Base-by-base conservation (phyloP, 2,329 filamentous ascomycete genomes). In the Dothiorella sarmentorum region DNA sequence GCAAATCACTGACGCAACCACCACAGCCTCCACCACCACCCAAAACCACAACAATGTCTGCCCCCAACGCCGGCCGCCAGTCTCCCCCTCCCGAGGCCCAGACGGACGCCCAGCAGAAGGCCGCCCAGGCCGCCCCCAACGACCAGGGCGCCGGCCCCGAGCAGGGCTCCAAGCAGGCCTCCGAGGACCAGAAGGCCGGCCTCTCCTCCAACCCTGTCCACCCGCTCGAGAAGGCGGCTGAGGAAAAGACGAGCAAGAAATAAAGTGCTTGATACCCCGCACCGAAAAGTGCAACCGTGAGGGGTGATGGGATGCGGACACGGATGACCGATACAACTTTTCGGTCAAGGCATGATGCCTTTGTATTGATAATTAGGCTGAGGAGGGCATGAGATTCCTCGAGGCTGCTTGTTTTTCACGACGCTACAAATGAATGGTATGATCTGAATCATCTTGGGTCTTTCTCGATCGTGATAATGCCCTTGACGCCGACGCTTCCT, bases 11-110 rank as follows among this genome's bases (percentile, higher is more conserved):
- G n/a, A n/a, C n/a, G 37, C 52, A 27, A 38, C 22, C 52, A 38
- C 7, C 38, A 7, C 63, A 67, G 38, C 43, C 51, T 43, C n/a
- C n/a, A n/a, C n/a, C n/a, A n/a, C n/a, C 61, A 66, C 63, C 61
- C 63, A 72, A 63, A 67, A 51, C 22, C 20, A 38, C 64, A 71
- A 85, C 63, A 68, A 90, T 91, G 88, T 86, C 88, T 66, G 80
- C 82, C 59, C 81, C 77, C 64, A 76, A 79, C 69, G 75, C 82
- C 74, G 88, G 89, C 72, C 86, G 86, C 69, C 83, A 96, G 76
- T 96, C 91, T 29, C 91, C 91, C 62, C 77, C 85, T 55, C 89
- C 89, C 26, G 85, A 89, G 76, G 70, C 73, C 64, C 89, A 90
- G 75, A 76, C 80, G 35, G 86, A 83, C 61, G 74, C 78, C 58